Evolutionary conservation across 192 early-diverging fungal species (phyloP).

Genomic region (Coemansia sp.): DNA sequence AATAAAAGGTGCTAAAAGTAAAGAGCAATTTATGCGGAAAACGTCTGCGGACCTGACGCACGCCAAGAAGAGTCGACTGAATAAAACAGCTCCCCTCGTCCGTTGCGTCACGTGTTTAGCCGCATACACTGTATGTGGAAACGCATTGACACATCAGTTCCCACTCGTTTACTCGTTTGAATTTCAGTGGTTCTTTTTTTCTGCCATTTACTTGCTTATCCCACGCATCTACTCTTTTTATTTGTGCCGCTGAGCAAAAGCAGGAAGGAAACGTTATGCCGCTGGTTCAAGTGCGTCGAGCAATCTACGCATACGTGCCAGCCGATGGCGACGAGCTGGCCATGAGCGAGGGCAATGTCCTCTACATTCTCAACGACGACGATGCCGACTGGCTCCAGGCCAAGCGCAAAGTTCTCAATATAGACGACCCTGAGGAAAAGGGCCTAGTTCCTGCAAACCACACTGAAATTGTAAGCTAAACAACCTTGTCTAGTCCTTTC

Average conservation of each 20-base stretch:
- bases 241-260: too few species aligned
- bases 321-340: conserved; percentile 80
- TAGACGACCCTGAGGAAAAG: conserved; percentile 52
- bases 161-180: too few species aligned
- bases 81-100: background rate
- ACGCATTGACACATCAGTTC: too few species aligned
- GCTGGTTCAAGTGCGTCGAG: conserved; percentile 62
- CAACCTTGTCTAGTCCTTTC: background rate
- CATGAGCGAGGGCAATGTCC: conserved; percentile 82
- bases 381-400: conserved; percentile 94
- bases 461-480: conserved; percentile 62
- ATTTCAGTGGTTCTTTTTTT: background rate
- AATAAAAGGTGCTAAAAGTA: background rate
- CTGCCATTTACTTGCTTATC: background rate
- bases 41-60: too few species aligned
- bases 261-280: conserved; percentile 28
- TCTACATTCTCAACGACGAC: conserved; percentile 82
- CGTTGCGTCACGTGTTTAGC: background rate
- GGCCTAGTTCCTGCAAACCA: conserved; percentile 91
- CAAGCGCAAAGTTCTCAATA: conserved; percentile 61
- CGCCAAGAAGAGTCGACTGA: background rate
- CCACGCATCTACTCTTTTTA: background rate
- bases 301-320: conserved; percentile 89
- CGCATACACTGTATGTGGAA: background rate
- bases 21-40: background rate